These are phyloP conservation scores for Aspergillus ochraceus DNA, from an alignment of 2,329 filamentous ascomycete species.

Conservation along the genomic window DNA sequence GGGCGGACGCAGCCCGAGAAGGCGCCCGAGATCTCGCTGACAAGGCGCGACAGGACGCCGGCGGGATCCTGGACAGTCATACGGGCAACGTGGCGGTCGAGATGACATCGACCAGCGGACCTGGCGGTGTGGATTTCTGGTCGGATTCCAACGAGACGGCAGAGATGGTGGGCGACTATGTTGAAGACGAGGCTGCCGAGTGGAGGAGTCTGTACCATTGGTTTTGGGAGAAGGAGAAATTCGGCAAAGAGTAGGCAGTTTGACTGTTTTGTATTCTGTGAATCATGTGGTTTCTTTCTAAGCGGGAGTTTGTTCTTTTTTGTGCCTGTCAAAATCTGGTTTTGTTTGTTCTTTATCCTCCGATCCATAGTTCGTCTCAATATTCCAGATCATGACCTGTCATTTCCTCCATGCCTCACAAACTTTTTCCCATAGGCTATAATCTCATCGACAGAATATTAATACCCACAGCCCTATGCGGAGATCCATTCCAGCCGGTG, in stretches of 20 bases:
- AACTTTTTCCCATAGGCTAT: too few species aligned
- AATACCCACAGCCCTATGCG: neutral
- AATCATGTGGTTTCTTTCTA: neutral
- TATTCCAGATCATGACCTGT: neutral
- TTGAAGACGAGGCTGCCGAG: constrained; percentile 43
- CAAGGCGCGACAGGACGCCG: constrained; percentile 28
- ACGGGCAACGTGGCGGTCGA: constrained; percentile 28
- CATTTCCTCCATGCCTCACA: neutral
- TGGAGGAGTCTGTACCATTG: constrained; percentile 44
- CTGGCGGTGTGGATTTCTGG: constrained; percentile 8
- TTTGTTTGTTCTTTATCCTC: neutral
- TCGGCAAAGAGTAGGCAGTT: constrained; percentile 12
- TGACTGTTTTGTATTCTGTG: neutral
- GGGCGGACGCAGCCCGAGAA: constrained; percentile 41
- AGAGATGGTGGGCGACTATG: constrained; percentile 47
- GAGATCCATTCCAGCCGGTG: neutral
- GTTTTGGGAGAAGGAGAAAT: constrained; percentile 39
- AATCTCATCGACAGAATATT: too few species aligned
- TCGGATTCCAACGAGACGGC: constrained; percentile 42
- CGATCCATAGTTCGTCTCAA: neutral
- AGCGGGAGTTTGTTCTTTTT: neutral
- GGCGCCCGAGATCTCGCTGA: constrained; percentile 37
- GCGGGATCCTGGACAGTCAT: constrained; percentile 23
- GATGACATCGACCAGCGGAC: constrained; percentile 28
- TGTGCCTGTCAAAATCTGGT: neutral